These are phyloP conservation scores for Stromatinia cepivora DNA, from an alignment of 2,329 filamentous ascomycete genomes.

Conservation along the genomic window DNA sequence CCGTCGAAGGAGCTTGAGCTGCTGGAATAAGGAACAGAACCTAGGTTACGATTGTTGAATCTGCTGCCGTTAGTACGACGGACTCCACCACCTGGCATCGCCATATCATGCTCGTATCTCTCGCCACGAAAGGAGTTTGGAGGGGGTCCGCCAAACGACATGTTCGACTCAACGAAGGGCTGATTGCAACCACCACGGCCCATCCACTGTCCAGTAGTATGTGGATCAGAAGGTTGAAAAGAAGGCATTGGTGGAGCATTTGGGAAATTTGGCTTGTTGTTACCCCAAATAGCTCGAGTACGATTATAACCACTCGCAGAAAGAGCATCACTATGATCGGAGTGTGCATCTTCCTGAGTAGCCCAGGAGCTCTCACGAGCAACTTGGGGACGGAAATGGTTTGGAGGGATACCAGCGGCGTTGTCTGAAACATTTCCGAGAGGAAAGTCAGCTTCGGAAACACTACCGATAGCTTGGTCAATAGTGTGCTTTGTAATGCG, in stretches of 20 bases:
- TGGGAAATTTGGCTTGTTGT: constrained; percentile 45
- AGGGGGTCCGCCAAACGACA: constrained; percentile 34
- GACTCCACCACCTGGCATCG: constrained; percentile 34
- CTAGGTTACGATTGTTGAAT: constrained; percentile 37
- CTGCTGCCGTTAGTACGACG: constrained; percentile 37
- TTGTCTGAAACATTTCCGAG: constrained; percentile 32
- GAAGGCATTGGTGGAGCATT: constrained; percentile 27
- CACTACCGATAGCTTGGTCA: constrained; percentile 54
- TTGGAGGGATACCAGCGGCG: constrained; percentile 33
- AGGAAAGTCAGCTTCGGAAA: constrained; percentile 47
- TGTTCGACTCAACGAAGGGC: constrained; percentile 37
- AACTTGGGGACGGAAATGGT: constrained; percentile 43
- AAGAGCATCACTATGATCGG: constrained; percentile 57
- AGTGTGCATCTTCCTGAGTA: constrained; percentile 53
- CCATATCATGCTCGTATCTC: constrained; percentile 37
- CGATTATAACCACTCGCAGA: constrained; percentile 55
- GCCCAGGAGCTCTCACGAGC: constrained; percentile 53
- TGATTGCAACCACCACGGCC: constrained; percentile 42
- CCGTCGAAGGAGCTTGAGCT: constrained; percentile 42
- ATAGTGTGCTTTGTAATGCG: constrained; percentile 60
- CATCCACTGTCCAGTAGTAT: constrained; percentile 50
- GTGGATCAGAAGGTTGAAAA: constrained; percentile 39
- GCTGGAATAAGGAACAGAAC: constrained; percentile 37
- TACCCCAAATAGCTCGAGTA: constrained; percentile 57
- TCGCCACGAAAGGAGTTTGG: constrained; percentile 37